Evolutionary conservation across 2,329 filamentous ascomycete species (phyloP).

Genomic region (Podosphaera fusca): DNA sequence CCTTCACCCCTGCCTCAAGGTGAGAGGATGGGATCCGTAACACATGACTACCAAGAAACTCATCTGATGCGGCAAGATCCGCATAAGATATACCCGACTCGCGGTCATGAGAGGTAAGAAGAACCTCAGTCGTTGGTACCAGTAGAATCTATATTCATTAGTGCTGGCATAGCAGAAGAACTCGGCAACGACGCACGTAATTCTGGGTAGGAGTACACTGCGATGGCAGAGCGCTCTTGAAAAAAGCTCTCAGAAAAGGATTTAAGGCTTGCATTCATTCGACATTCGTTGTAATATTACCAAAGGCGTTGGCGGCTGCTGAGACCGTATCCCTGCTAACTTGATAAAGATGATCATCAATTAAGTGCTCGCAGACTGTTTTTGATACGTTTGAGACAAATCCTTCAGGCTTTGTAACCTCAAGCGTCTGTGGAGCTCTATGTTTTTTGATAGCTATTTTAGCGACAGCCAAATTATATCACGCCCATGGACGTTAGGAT

Average conservation of each 20-base stretch:
- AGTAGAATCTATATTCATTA: constrained; percentile 43
- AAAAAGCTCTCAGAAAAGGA: constrained; percentile 95
- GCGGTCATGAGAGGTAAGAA: constrained; percentile 68
- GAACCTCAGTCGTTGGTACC: constrained; percentile 77
- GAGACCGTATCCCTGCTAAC: neutral
- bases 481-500: too few species aligned
- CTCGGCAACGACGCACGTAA: constrained; percentile 31
- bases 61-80: constrained; percentile 71
- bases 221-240: constrained; percentile 75
- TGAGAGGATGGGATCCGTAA: constrained; percentile 49
- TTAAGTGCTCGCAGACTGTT: too few species aligned
- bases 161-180: constrained; percentile 3
- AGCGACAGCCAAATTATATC: too few species aligned
- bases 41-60: constrained; percentile 93
- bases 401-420: too few species aligned
- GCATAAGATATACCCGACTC: constrained; percentile 56
- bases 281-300: constrained; percentile 9
- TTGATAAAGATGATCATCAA: neutral
- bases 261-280: constrained; percentile 94
- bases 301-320: constrained; percentile 4
- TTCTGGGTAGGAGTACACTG: constrained; percentile 85
- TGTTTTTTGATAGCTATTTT: too few species aligned
- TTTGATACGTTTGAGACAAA: too few species aligned
- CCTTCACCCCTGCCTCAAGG: constrained; percentile 29
- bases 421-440: too few species aligned